Conservation (phyloP, 305 asterid species). For the Lippia alba region DNA sequence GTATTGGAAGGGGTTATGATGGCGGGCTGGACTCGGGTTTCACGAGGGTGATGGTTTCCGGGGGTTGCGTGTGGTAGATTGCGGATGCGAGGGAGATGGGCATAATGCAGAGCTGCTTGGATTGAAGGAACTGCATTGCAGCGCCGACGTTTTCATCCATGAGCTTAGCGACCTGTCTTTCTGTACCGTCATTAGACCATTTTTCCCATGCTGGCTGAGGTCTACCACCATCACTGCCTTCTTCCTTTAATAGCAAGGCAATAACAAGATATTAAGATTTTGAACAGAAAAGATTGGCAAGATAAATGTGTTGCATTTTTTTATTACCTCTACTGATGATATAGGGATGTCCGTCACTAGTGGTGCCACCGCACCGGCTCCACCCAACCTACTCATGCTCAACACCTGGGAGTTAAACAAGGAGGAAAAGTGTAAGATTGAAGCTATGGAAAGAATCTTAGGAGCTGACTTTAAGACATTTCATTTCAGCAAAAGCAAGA, state of each 20-base stretch:
- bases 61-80: slow-evolving; percentile 79
- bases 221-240: slow-evolving; percentile 62
- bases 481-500: slow-evolving; percentile 20
- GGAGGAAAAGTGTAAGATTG: slow-evolving; percentile 19
- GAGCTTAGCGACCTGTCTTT: slow-evolving; percentile 88
- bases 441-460: slow-evolving; percentile 21
- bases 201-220: slow-evolving; percentile 91
- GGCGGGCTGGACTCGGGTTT: slow-evolving; percentile 71
- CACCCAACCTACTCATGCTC: slow-evolving; percentile 99
- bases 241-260: slow-evolving; percentile 55
- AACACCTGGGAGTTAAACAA: slow-evolving; percentile 66
- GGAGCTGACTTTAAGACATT: slow-evolving; percentile 22
- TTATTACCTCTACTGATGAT: slow-evolving; percentile 72
- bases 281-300: background rate
- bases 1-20: slow-evolving; percentile 38
- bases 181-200: slow-evolving; percentile 96
- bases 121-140: slow-evolving; percentile 95
- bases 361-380: slow-evolving; percentile 97
- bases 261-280: background rate
- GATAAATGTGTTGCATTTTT: background rate
- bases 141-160: slow-evolving; percentile 98
- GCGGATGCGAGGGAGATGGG: slow-evolving; percentile 87
- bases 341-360: slow-evolving; percentile 91
- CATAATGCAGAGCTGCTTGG: slow-evolving; percentile 93
- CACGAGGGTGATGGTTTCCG: slow-evolving; percentile 55